Evolutionary conservation across 306 rosid species (phyloP), one percentile per base, ranked within the genome.

Genomic region (Inga leiocalycina): DNA sequence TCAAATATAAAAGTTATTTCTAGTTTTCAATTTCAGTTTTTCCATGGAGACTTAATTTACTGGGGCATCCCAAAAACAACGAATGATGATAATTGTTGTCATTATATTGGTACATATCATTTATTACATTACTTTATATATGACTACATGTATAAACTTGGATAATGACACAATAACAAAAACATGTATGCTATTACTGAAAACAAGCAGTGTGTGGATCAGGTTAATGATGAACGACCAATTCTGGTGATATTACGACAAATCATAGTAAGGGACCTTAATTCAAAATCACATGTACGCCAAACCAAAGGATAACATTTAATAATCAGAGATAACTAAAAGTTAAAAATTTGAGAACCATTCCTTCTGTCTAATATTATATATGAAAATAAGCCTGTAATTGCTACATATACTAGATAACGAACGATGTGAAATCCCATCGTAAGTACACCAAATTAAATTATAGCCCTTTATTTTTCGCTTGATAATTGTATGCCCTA

Each of bases 141-240:
- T 66, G 75, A 71, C 30, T 75, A 46, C 79, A 67, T 14, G 17
- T 11, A n/a, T 81, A 73, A 52, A 73, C 83, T 82, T 85, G 88
- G 83, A 85, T 17, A 44, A 72, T 73, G 85, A 81, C 74, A 78
- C 88, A 52, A 72, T 54, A 45, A 34, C 46, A 35, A 16, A 14
- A 65, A 30, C 37, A 64, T n/a, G 43, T 34, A 32, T 13, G 43
- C 71, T 65, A 32, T 30, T 65, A 14, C 71, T 65, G 71, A 32
- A 32, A 65, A 14, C 71, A 65, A 65, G n/a, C 5, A 64, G 34
- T 30, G 20, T 65, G 71, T 65, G 71, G 43, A 65, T 65, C 71
- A 65, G 8, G n/a, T 65, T 30, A 65, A 65, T 65, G 71, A 65
- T 65, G 15, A 65, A 65, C 6, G 41, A 68, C 48, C 27, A 19